Evolutionary conservation across 352 stramenopile genomes (phyloP), one percentile per base, ranked within the genome.

Genomic region (Pythium insidiosum): DNA sequence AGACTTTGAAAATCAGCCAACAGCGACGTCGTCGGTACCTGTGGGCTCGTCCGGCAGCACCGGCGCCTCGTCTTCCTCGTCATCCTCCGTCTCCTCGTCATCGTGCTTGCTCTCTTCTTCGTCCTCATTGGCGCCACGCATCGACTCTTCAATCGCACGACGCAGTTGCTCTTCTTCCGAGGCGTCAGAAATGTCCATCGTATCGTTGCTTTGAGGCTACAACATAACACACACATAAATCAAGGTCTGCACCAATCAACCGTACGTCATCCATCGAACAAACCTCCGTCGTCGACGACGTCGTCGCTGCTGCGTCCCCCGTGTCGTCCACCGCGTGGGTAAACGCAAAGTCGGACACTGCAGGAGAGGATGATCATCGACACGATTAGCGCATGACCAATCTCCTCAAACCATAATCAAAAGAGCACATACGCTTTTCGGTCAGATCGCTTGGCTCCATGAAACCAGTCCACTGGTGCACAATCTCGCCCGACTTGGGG

Each of bases 121-220:
- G 10, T 72, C 49, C 6, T 69, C 62, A 7, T 65, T 37, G 66
- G 56, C 63, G 28, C 64, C 61, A 55, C 88, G 60, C 55, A 92
- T 60, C 9, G 80, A 93, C 7, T 74, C 80, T 15, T 74, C 80
- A 24, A 93, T 93, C 13, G 80, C 80, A 38, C 77, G 77, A 38
- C 74, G 75, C 11, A 93, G 47, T 38, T 93, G 71, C 24, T 88
- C 76, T 15, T 89, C 77, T 62, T 89, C 80, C 0, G 73, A 81
- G 1, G 63, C 69, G 29, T 86, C 73, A 29, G 65, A 68, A 37
- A 85, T 78, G 22, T 56, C 46, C n/a, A n/a, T n/a, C n/a, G n/a
- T n/a, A n/a, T n/a, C n/a, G n/a, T n/a, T n/a, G 18, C 34, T 40
- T 22, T 48, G 33, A 34, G 28, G 28, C 28, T 34, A 34, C 9